phyloP scores from a whole-genome alignment of 768 basidiomycete genomes.

The Cystobasidium tubakii region DNA sequence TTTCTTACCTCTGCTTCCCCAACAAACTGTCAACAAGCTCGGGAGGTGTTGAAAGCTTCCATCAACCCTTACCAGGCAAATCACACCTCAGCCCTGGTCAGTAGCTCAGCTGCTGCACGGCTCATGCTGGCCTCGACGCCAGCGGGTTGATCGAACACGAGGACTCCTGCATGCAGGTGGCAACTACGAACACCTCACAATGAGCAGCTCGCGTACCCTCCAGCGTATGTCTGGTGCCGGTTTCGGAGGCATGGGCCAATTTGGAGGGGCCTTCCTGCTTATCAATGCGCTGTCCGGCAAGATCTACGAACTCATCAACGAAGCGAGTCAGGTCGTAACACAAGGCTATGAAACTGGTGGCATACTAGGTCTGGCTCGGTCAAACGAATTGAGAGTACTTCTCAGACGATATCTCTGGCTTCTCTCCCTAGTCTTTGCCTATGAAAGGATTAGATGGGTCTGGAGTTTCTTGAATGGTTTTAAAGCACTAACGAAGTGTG shows the following conservation, averaged over 20 bases:
- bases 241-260: slow-evolving; percentile 21
- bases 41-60: no score
- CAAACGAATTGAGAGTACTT: slow-evolving; percentile 3
- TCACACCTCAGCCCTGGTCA: no score
- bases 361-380: background rate
- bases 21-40: no score
- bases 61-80: no score
- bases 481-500: slow-evolving; percentile 7
- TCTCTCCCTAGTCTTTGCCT: slow-evolving; percentile 4
- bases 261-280: slow-evolving; percentile 32
- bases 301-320: slow-evolving; percentile 12
- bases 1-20: no score
- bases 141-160: background rate
- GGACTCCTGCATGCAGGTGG: background rate
- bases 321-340: background rate
- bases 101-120: no score
- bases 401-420: slow-evolving; percentile 29
- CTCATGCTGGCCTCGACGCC: background rate
- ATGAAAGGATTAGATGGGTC: slow-evolving; percentile 16
- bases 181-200: background rate
- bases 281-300: slow-evolving; percentile 14
- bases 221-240: background rate
- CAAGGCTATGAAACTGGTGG: slow-evolving; percentile 19
- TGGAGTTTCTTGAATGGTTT: slow-evolving; percentile 19
- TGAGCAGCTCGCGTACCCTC: background rate